phyloP scores from a whole-genome alignment of 2,329 filamentous ascomycete species.

The Diatrype stigma region DNA sequence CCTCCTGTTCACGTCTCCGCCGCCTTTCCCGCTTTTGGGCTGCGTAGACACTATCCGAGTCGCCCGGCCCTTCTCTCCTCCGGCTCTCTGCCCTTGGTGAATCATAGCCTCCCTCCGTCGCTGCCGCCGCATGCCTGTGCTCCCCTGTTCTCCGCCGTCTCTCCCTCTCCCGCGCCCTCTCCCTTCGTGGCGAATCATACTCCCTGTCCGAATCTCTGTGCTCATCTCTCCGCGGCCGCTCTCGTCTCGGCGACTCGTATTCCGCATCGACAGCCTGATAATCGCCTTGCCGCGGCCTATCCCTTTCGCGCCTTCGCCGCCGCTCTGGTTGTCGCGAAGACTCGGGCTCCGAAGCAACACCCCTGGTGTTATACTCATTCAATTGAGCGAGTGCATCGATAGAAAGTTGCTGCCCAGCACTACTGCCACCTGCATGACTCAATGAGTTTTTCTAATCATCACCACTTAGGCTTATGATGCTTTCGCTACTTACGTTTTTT shows the following conservation, averaged over 20 bases:
- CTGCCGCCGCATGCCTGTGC: constrained; percentile 3
- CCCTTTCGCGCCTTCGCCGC: constrained; percentile 33
- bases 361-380: constrained; percentile 53
- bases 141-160: constrained; percentile 13
- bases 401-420: constrained; percentile 32
- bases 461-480: constrained; percentile 23
- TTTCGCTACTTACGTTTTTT: constrained; percentile 31
- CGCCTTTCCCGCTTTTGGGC: constrained; percentile 11
- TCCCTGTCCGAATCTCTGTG: constrained; percentile 14
- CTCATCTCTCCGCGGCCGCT: constrained; percentile 11
- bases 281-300: constrained; percentile 24
- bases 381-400: constrained; percentile 61
- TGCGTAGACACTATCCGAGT: constrained; percentile 20
- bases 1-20: neutral
- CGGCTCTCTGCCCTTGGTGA: constrained; percentile 3
- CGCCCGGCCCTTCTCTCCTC: constrained; percentile 13
- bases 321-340: constrained; percentile 42
- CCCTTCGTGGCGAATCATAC: constrained; percentile 14
- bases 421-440: constrained; percentile 20
- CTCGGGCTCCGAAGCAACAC: constrained; percentile 23
- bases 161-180: constrained; percentile 3
- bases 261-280: constrained; percentile 22
- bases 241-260: constrained; percentile 26
- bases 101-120: neutral
- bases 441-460: constrained; percentile 25